These are phyloP conservation scores for Jamesozyma rosinii DNA, from an alignment of 805 yeast species.

Conservation along the genomic window DNA sequence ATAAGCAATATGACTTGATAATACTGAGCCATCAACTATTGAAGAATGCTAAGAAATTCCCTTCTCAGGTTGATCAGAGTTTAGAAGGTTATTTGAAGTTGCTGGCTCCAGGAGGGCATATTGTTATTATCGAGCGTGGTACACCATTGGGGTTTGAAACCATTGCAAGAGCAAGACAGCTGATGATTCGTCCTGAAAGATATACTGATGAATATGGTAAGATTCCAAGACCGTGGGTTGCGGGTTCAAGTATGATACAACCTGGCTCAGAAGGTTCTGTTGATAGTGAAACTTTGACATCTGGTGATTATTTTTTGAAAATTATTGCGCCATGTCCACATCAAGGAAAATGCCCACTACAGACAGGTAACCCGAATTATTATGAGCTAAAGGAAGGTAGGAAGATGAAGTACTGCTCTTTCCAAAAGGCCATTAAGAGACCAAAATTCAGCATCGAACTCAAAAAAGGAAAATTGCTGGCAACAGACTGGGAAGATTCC, in stretches of 20 bases:
- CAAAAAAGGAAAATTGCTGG: slow-evolving; percentile 68
- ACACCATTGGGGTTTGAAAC: slow-evolving; percentile 82
- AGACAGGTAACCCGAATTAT: slow-evolving; percentile 61
- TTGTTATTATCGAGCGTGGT: slow-evolving; percentile 80
- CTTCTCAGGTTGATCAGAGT: slow-evolving; percentile 62
- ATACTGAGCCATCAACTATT: slow-evolving; percentile 75
- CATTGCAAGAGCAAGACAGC: slow-evolving; percentile 82
- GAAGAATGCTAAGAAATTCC: slow-evolving; percentile 50
- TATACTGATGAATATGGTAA: slow-evolving; percentile 46
- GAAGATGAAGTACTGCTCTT: slow-evolving; percentile 66
- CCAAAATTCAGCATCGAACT: slow-evolving; percentile 77
- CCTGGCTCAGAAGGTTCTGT: slow-evolving; percentile 18
- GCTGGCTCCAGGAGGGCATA: slow-evolving; percentile 68
- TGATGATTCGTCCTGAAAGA: slow-evolving; percentile 79
- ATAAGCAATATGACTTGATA: slow-evolving; percentile 63
- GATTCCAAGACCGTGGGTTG: slow-evolving; percentile 59
- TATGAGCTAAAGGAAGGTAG: slow-evolving; percentile 49
- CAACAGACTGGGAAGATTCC: slow-evolving; percentile 59
- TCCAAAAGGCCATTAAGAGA: slow-evolving; percentile 58
- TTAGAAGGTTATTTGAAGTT: slow-evolving; percentile 50
- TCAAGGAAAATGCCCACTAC: slow-evolving; percentile 79
- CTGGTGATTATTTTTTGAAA: slow-evolving; percentile 44
- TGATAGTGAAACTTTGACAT: slow-evolving; percentile 4
- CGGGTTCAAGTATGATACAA: slow-evolving; percentile 33
- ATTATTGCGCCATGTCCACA: slow-evolving; percentile 88